Evolutionary conservation across 179 eudicot species (phyloP).

Genomic region (Drosera spatulata): DNA sequence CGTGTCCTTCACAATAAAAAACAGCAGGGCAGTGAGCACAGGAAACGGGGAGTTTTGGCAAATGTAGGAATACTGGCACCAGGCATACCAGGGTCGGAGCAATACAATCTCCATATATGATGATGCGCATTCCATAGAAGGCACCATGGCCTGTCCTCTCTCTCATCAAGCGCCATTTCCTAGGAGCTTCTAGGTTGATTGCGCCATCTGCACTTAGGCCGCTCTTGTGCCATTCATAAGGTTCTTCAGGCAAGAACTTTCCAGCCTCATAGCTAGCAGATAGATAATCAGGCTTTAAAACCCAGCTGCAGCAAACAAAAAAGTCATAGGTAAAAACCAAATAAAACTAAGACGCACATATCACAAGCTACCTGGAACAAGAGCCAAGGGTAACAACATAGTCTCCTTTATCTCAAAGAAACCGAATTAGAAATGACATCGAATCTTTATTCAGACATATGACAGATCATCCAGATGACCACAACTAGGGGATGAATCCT

Average conservation of each 20-base stretch:
- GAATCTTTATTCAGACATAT: no score
- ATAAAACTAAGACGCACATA: background rate
- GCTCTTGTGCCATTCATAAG: conserved; percentile 88
- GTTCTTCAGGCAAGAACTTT: conserved; percentile 68
- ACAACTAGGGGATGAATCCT: no score
- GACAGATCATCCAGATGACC: no score
- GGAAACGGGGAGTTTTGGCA: background rate
- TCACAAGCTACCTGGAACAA: background rate
- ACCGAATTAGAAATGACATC: background rate
- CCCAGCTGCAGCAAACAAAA: conserved; percentile 58
- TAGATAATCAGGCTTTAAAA: conserved; percentile 82
- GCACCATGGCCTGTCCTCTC: conserved; percentile 95
- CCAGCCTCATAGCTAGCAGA: conserved; percentile 68
- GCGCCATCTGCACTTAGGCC: conserved; percentile 82
- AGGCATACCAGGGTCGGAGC: conserved; percentile 75
- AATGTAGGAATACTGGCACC: background rate
- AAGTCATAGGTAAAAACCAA: background rate
- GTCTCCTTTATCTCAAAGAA: background rate
- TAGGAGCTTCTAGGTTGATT: conserved; percentile 82
- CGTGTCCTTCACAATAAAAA: conserved; percentile 53
- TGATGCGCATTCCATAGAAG: conserved; percentile 69
- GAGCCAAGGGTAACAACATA: background rate
- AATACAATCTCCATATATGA: conserved; percentile 93
- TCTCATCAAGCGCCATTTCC: conserved; percentile 88
- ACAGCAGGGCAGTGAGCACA: background rate